Base-by-base conservation (phyloP, 805 yeast genomes). In the Starmerella vaccinii region DNA sequence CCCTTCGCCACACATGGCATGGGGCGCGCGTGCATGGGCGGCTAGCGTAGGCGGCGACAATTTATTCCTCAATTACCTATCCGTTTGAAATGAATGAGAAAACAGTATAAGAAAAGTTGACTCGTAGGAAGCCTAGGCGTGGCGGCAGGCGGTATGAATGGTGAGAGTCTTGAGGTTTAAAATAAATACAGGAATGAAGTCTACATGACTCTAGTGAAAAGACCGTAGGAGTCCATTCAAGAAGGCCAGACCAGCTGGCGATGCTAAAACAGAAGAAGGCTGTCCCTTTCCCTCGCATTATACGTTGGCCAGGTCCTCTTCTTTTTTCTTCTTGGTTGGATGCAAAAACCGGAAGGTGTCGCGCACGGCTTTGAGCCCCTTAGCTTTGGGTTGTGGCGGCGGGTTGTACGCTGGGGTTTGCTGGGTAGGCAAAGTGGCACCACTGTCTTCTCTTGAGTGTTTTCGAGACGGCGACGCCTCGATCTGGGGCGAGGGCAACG, bases 301-400 rank as follows among this genome's bases (percentile, higher is more conserved):
- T 15, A 16, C 45, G 26, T 42, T 16, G 26, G 39, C 23, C 15
- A 46, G 21, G 22, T 39, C 34, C 16, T 27, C 29, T 12, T 46
- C 49, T 13, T 46, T 34, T 42, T 57, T 57, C 40, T 57, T 57
- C 26, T 52, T 56, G 9, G 53, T 22, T 1, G 57, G 41, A 8
- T 57, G 59, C 34, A 57, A 38, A 33, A 57, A 53, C 24, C 49
- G 49, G 42, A 52, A 47, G 5, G 54, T 55, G 2, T 49, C 59
- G 38, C 50, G 48, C 50, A 55, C 43, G 8, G 58, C 58, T 43
- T 51, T 55, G 29, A 56, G 41, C 7, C 59, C 56, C 37, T 53
- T 51, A 33, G 49, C 34, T 2, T 27, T 41, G 6, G 26, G 10
- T 12, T 26, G 45, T 8, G 33, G 34, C 5, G 18, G 27, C 15